Conservation (phyloP, 2,329 filamentous ascomycete genomes). For the Fusarium sp. region DNA sequence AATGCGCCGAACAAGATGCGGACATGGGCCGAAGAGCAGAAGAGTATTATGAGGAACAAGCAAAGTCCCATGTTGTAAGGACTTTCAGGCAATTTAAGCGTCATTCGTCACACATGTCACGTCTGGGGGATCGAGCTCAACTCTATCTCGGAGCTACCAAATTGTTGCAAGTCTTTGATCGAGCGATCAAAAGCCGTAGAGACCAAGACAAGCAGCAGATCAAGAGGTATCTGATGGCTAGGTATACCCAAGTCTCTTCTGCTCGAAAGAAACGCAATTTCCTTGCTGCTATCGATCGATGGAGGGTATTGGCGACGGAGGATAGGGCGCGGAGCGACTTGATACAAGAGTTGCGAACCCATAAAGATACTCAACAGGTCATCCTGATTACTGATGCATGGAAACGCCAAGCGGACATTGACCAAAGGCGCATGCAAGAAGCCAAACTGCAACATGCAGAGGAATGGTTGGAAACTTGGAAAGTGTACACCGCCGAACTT, state of each 20-base stretch:
- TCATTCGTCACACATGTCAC: constrained; percentile 25
- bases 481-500: constrained; percentile 27
- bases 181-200: constrained; percentile 39
- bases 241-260: constrained; percentile 49
- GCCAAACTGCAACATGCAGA: constrained; percentile 35
- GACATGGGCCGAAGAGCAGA: constrained; percentile 35
- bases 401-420: constrained; percentile 24
- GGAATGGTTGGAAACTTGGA: constrained; percentile 40
- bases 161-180: constrained; percentile 42
- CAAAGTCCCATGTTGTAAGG: constrained; percentile 21
- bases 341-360: constrained; percentile 24
- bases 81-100: constrained; percentile 18
- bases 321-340: constrained; percentile 19
- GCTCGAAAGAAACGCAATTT: constrained; percentile 47
- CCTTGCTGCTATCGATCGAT: constrained; percentile 45
- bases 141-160: constrained; percentile 46
- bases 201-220: constrained; percentile 42
- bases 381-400: constrained; percentile 31
- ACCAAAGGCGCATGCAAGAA: constrained; percentile 26
- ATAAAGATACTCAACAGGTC: constrained; percentile 14
- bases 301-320: constrained; percentile 36
- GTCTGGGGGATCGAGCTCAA: constrained; percentile 40
- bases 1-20: constrained; percentile 24
- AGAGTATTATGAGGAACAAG: constrained; percentile 19
- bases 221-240: constrained; percentile 47